Evolutionary conservation across 495 filamentous ascomycete species (phyloP), one percentile per base, ranked within the genome.

Genomic region (Neurospora intermedia): DNA sequence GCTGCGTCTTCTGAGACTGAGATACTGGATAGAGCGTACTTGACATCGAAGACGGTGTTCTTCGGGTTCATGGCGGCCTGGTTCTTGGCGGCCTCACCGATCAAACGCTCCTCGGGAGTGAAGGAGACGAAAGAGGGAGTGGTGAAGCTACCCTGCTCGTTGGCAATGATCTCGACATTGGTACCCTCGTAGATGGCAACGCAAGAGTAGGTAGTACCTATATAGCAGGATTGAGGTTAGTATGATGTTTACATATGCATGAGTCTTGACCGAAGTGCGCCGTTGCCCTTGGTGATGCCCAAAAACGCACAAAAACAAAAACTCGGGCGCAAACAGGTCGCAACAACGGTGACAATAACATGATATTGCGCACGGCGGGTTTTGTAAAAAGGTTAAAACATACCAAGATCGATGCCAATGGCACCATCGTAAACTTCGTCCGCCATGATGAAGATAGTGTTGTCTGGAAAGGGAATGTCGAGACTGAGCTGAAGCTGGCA

Each of bases 111-210:
- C 82, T 92, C 93, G 83, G 97, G 94, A 82, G 95, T 98, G 92
- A 99, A 98, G 76, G 92, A 94, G 82, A 99, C 96, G 86, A 97
- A 99, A 20, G 96, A 98, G 66, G 96, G 96, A 43, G 96, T 98
- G 74, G 96, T 98, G 79, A 97, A 94, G 88, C 93, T 96, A 88
- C 96, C 96, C 89, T 99, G 96, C 89, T 98, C 96, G 85, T 97
- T 99, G 89, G 93, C 94, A 81, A 98, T 99, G 88, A 99, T 99
- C 83, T 99, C 96, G 79, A 99, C 96, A 88, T 96, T 97, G 86
- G 91, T 94, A 83, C 96, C 96, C 84, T 98, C 96, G 86, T 98
- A 99, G 85, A 94, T 95, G 86, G 96, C 96, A 84, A 98, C 96
- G 87, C 96, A 99, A 80, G 96, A 98, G 89, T 99, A 99, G 83